Evolutionary conservation across 139 green algal genomes (phyloP).

Genomic region (Auxenochlorella pyrenoidosa): DNA sequence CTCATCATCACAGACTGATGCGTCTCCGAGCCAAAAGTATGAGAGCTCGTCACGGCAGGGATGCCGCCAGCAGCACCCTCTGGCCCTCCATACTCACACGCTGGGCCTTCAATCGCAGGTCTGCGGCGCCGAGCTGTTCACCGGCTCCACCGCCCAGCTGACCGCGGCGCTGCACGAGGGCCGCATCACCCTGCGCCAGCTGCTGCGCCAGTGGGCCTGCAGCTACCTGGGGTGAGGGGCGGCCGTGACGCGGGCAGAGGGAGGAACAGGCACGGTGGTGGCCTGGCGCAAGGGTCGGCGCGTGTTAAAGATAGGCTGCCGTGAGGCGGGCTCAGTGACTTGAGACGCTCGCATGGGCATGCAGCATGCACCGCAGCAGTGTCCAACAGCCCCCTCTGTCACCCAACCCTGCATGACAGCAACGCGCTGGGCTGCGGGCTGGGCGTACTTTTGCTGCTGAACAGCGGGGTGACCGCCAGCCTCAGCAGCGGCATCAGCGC

Average conservation of each 20-base stretch:
- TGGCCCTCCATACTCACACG: neutral
- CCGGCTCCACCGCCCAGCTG: constrained; percentile 79
- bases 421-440: constrained; percentile 85
- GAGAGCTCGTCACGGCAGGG: too few species aligned
- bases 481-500: constrained; percentile 32
- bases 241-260: too few species aligned
- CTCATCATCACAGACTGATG: too few species aligned
- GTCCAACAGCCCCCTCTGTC: too few species aligned
- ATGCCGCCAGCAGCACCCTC: neutral
- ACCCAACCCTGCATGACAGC: neutral
- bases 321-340: too few species aligned
- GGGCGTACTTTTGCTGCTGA: constrained; percentile 63
- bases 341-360: too few species aligned
- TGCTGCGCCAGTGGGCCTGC: constrained; percentile 73
- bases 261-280: too few species aligned
- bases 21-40: too few species aligned
- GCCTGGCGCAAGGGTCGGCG: too few species aligned
- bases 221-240: constrained; percentile 60
- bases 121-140: constrained; percentile 90
- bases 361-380: too few species aligned
- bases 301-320: too few species aligned
- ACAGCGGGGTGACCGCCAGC: constrained; percentile 63
- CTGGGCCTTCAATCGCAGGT: neutral
- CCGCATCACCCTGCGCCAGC: constrained; percentile 42
- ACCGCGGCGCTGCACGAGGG: constrained; percentile 67